Evolutionary conservation across 2,329 filamentous ascomycete genomes (phyloP).

Genomic region (Fusarium musae): DNA sequence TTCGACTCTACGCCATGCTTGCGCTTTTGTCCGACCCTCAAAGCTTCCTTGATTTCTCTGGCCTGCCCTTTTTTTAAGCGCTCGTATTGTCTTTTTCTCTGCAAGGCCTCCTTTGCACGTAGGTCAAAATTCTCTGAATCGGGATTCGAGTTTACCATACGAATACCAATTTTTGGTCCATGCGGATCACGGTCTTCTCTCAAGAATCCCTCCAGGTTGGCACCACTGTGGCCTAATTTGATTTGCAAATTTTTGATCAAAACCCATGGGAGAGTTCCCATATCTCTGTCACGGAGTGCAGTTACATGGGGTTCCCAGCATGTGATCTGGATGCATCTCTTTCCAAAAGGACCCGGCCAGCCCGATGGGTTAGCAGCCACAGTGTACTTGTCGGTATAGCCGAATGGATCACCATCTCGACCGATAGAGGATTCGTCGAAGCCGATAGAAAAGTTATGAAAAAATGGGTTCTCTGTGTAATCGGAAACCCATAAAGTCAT

Average conservation of each 20-base stretch:
- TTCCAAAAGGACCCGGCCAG: conserved; percentile 83
- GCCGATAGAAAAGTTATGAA: conserved; percentile 63
- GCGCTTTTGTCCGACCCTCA: conserved; percentile 53
- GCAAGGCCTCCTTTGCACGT: conserved; percentile 66
- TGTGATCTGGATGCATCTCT: conserved; percentile 76
- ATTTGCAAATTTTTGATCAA: conserved; percentile 78
- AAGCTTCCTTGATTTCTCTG: conserved; percentile 52
- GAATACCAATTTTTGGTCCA: conserved; percentile 66
- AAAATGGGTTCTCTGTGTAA: conserved; percentile 76
- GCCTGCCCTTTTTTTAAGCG: conserved; percentile 56
- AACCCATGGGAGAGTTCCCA: conserved; percentile 72
- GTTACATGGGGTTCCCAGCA: conserved; percentile 75
- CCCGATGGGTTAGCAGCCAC: conserved; percentile 38
- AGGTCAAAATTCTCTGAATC: conserved; percentile 57
- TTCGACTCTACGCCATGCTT: conserved; percentile 46
- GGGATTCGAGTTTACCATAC: conserved; percentile 55
- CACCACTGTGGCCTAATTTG: conserved; percentile 63
- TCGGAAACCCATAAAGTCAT: conserved; percentile 81
- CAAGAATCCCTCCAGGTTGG: conserved; percentile 77
- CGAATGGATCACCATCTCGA: conserved; percentile 64
- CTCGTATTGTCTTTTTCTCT: conserved; percentile 74
- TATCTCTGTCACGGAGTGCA: conserved; percentile 61
- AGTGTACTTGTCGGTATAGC: conserved; percentile 57
- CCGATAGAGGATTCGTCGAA: conserved; percentile 47
- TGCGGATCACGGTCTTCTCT: conserved; percentile 65